A percentile compares a stretch with the other conserved stretches of the same genome.
Conservation (phyloP, 2,329 filamentous ascomycete species). For the Fusarium marasasianum region DNA sequence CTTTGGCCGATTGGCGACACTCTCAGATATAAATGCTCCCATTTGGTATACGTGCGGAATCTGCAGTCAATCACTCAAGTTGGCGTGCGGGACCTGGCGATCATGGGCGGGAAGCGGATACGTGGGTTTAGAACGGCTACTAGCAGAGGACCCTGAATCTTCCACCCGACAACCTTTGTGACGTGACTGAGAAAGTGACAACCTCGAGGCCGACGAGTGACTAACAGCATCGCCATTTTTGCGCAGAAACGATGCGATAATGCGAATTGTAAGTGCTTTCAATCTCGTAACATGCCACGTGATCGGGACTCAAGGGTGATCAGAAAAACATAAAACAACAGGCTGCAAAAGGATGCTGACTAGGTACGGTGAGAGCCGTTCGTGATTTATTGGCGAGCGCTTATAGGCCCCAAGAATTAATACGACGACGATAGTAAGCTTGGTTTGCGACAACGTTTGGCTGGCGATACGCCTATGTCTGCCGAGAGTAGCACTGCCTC, state of each 20-base stretch:
- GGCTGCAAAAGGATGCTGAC: background rate
- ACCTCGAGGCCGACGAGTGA: no score
- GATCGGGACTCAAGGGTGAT: background rate
- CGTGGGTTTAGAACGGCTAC: constrained; percentile 12
- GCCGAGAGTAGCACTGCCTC: constrained; percentile 10
- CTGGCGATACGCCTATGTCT: background rate
- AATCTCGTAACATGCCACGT: background rate
- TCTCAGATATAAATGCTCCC: background rate
- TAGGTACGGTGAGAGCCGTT: background rate
- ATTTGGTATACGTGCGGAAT: no score
- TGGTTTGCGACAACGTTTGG: background rate
- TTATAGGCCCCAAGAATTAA: background rate
- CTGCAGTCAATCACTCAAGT: background rate
- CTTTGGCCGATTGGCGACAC: background rate
- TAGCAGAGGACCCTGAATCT: constrained; percentile 11
- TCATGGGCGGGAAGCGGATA: background rate
- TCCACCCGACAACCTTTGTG: background rate
- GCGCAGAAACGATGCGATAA: background rate
- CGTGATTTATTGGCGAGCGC: background rate
- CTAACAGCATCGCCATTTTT: no score
- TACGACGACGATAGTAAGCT: background rate
- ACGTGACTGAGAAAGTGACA: background rate
- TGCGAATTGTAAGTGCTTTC: background rate
- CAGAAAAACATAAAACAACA: background rate
- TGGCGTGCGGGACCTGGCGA: background rate